These are phyloP conservation scores for Rhynchospora pubera DNA, from an alignment of 176 grass and related monocot species.

Conservation along the genomic window DNA sequence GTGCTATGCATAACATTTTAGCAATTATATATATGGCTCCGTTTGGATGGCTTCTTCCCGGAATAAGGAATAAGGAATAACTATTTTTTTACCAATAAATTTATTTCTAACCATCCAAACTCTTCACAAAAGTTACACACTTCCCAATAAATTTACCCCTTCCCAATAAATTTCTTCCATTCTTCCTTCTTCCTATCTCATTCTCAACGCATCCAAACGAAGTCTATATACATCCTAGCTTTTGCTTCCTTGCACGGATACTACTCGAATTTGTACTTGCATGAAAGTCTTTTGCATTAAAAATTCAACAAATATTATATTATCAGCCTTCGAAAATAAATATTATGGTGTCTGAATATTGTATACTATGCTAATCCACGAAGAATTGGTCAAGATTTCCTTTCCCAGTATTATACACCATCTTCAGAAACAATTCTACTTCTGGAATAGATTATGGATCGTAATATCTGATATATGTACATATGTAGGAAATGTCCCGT, in stretches of 20 bases:
- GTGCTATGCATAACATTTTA: too few species aligned
- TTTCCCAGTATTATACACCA: background rate
- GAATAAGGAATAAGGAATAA: too few species aligned
- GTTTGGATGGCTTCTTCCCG: too few species aligned
- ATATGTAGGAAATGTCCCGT: background rate
- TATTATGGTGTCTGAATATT: background rate
- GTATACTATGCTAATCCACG: background rate
- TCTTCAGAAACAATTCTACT: background rate
- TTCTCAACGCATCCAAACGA: too few species aligned
- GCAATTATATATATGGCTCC: too few species aligned
- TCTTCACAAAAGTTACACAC: too few species aligned
- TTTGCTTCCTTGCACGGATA: background rate
- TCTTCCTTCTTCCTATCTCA: too few species aligned
- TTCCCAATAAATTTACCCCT: too few species aligned
- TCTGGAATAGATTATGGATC: background rate
- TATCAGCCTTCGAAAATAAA: background rate
- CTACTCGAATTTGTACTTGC: background rate
- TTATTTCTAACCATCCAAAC: too few species aligned
- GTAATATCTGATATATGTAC: background rate
- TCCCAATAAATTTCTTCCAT: too few species aligned
- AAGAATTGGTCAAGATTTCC: background rate
- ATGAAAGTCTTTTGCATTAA: background rate
- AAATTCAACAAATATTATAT: background rate
- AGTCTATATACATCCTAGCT: too few species aligned
- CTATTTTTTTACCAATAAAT: too few species aligned